Percentiles rank a stretch among this genome's conserved stretches.
These are phyloP conservation scores for Kodamaea arcana DNA, from an alignment of 1,139 yeast species.

Conservation along the genomic window DNA sequence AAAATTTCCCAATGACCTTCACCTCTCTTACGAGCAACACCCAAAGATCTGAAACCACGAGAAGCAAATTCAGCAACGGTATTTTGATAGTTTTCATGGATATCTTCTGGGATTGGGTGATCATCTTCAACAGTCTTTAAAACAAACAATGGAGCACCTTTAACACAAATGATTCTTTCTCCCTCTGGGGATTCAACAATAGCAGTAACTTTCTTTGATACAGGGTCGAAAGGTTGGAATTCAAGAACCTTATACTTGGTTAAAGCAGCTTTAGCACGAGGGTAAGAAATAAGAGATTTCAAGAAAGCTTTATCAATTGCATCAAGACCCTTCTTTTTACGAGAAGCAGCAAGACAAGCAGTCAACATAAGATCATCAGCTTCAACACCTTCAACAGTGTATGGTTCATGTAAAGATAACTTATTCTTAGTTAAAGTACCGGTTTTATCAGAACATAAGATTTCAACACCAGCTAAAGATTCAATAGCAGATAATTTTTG, in stretches of 20 bases:
- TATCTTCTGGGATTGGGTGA: slow-evolving; percentile 94
- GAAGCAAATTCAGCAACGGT: slow-evolving; percentile 96
- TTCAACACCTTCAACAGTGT: slow-evolving; percentile 98
- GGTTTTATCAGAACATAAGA: slow-evolving; percentile 97
- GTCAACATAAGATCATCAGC: slow-evolving; percentile 96
- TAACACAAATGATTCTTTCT: slow-evolving; percentile 92
- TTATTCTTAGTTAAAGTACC: slow-evolving; percentile 99
- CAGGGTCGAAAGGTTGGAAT: slow-evolving; percentile 98
- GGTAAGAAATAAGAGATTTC: slow-evolving; percentile 80
- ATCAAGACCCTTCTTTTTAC: slow-evolving; percentile 98
- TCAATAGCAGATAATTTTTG: slow-evolving; percentile 98
- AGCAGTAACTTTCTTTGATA: slow-evolving; percentile 94
- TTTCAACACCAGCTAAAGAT: slow-evolving; percentile 98
- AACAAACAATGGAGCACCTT: slow-evolving; percentile 96
- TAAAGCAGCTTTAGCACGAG: slow-evolving; percentile 93
- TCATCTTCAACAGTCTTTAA: slow-evolving; percentile 95
- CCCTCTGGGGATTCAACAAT: slow-evolving; percentile 95
- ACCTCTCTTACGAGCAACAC: slow-evolving; percentile 99
- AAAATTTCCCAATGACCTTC: slow-evolving; percentile 98
- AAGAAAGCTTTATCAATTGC: slow-evolving; percentile 97
- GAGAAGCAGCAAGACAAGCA: slow-evolving; percentile 96
- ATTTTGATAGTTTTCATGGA: slow-evolving; percentile 92
- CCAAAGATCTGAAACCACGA: slow-evolving; percentile 97
- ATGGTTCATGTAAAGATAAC: slow-evolving; percentile 94
- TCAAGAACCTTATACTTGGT: slow-evolving; percentile 93